These are phyloP conservation scores for Nakazawaea ishiwadae DNA, from an alignment of 805 yeast genomes.

Conservation along the genomic window DNA sequence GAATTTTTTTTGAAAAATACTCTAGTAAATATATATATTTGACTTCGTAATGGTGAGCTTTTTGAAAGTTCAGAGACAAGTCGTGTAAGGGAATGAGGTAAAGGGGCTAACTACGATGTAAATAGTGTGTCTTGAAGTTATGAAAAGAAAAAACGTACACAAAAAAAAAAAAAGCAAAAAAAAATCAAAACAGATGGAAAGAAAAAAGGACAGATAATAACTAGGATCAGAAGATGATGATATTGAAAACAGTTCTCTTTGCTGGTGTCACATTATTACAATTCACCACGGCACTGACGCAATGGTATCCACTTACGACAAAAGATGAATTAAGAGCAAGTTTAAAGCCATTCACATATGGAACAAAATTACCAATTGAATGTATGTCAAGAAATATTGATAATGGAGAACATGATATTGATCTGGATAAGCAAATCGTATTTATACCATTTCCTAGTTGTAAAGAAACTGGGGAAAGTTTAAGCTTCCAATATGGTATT, in stretches of 20 bases:
- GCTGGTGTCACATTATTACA: neutral
- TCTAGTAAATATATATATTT: neutral
- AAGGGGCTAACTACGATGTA: too few species aligned
- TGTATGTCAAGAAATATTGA: constrained; percentile 70
- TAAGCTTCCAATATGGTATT: constrained; percentile 47
- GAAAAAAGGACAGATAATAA: too few species aligned
- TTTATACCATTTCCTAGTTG: constrained; percentile 59
- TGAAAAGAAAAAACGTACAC: too few species aligned
- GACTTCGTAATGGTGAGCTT: neutral
- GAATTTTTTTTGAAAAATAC: neutral
- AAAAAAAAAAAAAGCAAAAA: too few species aligned
- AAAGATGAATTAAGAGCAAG: constrained; percentile 1
- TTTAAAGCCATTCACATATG: constrained; percentile 16
- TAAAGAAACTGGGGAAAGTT: constrained; percentile 58
- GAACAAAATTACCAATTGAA: constrained; percentile 43
- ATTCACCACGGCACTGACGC: neutral
- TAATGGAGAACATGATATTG: constrained; percentile 72
- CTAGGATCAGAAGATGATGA: too few species aligned
- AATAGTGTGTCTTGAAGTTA: too few species aligned
- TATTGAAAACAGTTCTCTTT: too few species aligned
- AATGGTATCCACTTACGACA: constrained; percentile 10
- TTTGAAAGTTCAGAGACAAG: too few species aligned
- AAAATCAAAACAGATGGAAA: too few species aligned
- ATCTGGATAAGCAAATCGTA: constrained; percentile 52
- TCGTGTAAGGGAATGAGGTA: too few species aligned